Conservation (phyloP, 768 basidiomycete genomes). For the Suillus subaureus region DNA sequence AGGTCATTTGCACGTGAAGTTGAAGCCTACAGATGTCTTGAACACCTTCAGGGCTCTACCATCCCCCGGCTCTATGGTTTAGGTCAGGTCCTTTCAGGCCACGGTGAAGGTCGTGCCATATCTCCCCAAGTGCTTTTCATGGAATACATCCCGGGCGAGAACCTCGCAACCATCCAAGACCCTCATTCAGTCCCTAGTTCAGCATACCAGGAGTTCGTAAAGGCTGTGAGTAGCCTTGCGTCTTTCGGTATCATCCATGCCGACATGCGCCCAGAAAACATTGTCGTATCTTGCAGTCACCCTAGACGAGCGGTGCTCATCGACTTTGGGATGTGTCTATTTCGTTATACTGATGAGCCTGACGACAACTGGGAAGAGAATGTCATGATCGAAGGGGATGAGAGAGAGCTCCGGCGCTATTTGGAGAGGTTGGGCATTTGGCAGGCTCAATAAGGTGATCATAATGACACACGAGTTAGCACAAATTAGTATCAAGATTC, state of each 20-base stretch:
- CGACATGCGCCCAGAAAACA: neutral
- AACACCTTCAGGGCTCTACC: too few relatives aligned
- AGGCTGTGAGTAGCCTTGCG: neutral
- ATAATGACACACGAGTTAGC: too few relatives aligned
- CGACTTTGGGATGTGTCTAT: neutral
- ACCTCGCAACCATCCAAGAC: neutral
- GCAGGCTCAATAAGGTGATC: neutral
- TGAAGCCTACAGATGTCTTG: neutral
- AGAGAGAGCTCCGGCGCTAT: neutral
- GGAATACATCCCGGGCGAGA: constrained; percentile 7
- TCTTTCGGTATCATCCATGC: neutral
- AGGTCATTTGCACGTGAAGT: neutral
- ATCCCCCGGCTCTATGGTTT: constrained; percentile 5
- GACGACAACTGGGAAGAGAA: neutral
- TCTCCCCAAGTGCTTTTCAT: constrained; percentile 1
- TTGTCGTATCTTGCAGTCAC: neutral
- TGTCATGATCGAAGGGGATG: neutral
- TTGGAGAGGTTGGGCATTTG: neutral
- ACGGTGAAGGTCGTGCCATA: neutral
- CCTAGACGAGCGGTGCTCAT: neutral
- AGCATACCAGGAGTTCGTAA: neutral
- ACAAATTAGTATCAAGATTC: too few relatives aligned
- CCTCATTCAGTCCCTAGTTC: neutral
- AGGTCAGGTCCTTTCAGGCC: neutral
- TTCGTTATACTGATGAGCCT: neutral